Base-by-base conservation (phyloP, 768 basidiomycete species). In the Naganishia kalamii region DNA sequence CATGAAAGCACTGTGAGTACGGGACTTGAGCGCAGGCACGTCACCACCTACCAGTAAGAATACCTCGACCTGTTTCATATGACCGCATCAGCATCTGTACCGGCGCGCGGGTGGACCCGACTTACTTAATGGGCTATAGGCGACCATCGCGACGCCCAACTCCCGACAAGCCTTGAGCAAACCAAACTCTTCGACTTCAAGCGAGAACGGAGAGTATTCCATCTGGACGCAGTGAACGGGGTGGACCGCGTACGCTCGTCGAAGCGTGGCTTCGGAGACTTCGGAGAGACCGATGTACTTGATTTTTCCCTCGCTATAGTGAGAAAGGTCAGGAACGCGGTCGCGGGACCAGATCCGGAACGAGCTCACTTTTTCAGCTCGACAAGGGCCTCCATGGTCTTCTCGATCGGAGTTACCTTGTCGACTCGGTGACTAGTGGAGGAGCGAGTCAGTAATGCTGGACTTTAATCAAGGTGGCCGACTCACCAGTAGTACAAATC, bases 271-370 rank as follows among this genome's bases (percentile, higher is more conserved):
- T 0, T 81, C 77, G 2, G 82, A 82, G 63, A 80, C 75, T 70
- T 85, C 85, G 23, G 83, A 84, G 46, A 85, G 80, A 0, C 85
- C 84, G 11, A 85, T 68, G 70, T 83, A 80, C 61, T 80, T 81
- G 57, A 83, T 79, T 71, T 82, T 84, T 0, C 82, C 83, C 65
- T 69, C 65, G 37, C 79, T 80, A 35, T 4, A 35, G 67, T 32
- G 41, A 47, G 15, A 29, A 64, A 17, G 4, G 17, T 51, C 13
- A 15, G 13, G 3, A 52, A 29, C 1, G 6, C 25, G 23, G 35
- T 3, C n/a, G 25, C 12, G 63, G 21, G 44, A 48, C 6, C 19
- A 30, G 6, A 49, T 29, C 27, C 13, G 37, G 19, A 8, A n/a
- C 11, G 25, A 30, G 30, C 63, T 44, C 32, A 64, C 57, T 65